These are phyloP conservation scores for Mrakia hoshinonis DNA, from an alignment of 768 basidiomycete species.

Conservation along the genomic window DNA sequence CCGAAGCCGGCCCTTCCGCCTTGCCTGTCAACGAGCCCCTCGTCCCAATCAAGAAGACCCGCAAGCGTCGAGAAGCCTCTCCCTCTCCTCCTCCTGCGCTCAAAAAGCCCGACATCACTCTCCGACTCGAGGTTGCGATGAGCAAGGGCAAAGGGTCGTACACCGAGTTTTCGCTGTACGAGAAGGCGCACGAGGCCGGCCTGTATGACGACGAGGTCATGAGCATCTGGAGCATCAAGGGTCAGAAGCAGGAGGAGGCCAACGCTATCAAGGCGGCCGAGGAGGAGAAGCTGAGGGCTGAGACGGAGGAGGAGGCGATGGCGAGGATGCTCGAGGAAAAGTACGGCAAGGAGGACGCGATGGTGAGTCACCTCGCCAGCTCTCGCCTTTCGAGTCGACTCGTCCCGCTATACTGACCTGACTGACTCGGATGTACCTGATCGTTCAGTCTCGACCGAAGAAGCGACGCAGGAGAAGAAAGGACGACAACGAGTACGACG, in stretches of 20 bases:
- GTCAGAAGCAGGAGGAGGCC: constrained; percentile 4
- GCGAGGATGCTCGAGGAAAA: constrained; percentile 33
- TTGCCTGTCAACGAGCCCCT: background rate
- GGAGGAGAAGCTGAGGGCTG: constrained; percentile 11
- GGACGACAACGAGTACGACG: constrained; percentile 75
- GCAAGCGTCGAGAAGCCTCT: background rate
- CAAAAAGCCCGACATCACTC: constrained; percentile 23
- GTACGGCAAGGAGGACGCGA: constrained; percentile 31
- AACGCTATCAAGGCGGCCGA: background rate
- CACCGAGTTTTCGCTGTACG: constrained; percentile 25
- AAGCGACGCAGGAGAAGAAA: constrained; percentile 28
- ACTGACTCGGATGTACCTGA: constrained; percentile 26
- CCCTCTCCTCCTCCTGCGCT: constrained; percentile 5
- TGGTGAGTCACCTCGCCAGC: constrained; percentile 18
- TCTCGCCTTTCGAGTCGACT: background rate
- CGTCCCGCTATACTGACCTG: constrained; percentile 9
- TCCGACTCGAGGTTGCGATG: constrained; percentile 22
- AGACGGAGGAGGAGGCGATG: constrained; percentile 19
- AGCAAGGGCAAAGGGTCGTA: background rate
- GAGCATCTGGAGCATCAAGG: constrained; percentile 8
- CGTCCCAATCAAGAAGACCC: background rate
- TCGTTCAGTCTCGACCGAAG: constrained; percentile 6
- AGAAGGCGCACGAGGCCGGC: constrained; percentile 21
- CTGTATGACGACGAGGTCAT: constrained; percentile 22
- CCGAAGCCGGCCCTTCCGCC: background rate